phyloP scores from a whole-genome alignment of 1,139 yeast genomes.

The Arxiozyma bovina region DNA sequence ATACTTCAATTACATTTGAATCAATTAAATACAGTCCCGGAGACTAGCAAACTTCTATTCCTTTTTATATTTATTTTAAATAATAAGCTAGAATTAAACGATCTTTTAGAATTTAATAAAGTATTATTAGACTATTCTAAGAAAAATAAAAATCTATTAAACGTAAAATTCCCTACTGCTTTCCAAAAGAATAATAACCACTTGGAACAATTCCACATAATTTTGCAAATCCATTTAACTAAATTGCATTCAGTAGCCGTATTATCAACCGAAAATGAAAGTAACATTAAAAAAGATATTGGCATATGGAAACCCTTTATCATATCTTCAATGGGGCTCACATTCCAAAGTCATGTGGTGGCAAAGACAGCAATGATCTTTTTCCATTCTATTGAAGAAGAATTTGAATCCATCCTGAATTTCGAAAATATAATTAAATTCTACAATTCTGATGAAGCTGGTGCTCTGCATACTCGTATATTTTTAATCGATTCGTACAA shows the following conservation, averaged over 20 bases:
- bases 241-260: constrained; percentile 3
- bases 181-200: constrained; percentile 33
- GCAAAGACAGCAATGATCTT: constrained; percentile 24
- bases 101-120: neutral
- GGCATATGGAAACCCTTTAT: constrained; percentile 24
- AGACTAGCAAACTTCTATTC: constrained; percentile 5
- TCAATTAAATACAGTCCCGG: neutral
- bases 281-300: constrained; percentile 2
- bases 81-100: constrained; percentile 2
- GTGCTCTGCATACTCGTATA: constrained; percentile 17
- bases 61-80: constrained; percentile 7
- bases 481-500: constrained; percentile 22
- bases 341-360: constrained; percentile 28
- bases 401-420: constrained; percentile 22
- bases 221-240: constrained; percentile 21
- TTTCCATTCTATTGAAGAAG: constrained; percentile 6
- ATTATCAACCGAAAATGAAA: constrained; percentile 3
- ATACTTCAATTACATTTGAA: neutral
- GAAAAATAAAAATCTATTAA: constrained; percentile 13
- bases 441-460: constrained; percentile 17
- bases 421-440: constrained; percentile 24
- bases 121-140: neutral
- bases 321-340: constrained; percentile 21
- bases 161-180: constrained; percentile 38
- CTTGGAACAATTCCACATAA: constrained; percentile 28